Percentiles rank a stretch among this genome's conserved stretches.
phyloP scores from a whole-genome alignment of 2,329 filamentous ascomycete genomes.

The Scortechinia acanthostroma region DNA sequence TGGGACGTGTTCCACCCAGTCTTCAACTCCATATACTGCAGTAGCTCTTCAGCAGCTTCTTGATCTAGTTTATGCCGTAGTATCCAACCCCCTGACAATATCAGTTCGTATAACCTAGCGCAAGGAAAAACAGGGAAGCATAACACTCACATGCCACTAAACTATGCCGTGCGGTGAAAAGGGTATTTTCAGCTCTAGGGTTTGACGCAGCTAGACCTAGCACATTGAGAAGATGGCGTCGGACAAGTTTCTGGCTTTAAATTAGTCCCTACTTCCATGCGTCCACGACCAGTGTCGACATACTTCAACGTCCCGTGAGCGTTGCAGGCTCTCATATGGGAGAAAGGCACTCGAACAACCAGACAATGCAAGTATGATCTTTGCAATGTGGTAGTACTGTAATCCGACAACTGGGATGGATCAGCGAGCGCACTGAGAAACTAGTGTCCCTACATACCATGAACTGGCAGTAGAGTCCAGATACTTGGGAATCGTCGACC shows the following conservation, averaged over 20 bases:
- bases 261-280: too few relatives aligned
- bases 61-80: background rate
- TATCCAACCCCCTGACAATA: background rate
- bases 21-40: background rate
- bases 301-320: conserved; percentile 2
- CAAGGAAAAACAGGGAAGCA: background rate
- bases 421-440: background rate
- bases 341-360: conserved; percentile 1
- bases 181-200: background rate
- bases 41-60: background rate
- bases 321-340: conserved; percentile 2
- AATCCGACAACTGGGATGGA: conserved; percentile 14
- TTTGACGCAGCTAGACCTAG: background rate
- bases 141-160: background rate
- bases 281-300: background rate
- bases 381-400: conserved; percentile 22
- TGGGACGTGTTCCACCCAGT: background rate
- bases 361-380: conserved; percentile 11
- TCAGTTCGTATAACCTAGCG: background rate
- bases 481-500: conserved; percentile 15
- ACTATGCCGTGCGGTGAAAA: background rate
- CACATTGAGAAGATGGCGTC: background rate
- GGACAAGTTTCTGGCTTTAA: background rate
- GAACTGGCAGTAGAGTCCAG: conserved; percentile 19
- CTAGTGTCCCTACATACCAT: conserved; percentile 9